phyloP scores from a whole-genome alignment of 352 stramenopile genomes.

The Phytophthora cactorum region DNA sequence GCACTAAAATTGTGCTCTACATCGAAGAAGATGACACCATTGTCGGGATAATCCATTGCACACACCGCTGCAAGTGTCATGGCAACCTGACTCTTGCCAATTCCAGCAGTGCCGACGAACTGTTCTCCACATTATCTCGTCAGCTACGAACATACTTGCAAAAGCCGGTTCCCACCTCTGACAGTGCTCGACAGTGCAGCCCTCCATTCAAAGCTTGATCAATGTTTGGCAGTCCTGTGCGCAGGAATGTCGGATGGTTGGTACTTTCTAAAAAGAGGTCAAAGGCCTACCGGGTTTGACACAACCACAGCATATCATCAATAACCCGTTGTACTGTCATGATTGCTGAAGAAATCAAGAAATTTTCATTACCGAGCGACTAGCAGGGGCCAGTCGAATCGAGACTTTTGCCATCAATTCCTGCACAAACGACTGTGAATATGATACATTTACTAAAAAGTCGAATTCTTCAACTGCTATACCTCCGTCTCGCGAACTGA shows the following conservation, averaged over 20 bases:
- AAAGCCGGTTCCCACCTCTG: slow-evolving; percentile 43
- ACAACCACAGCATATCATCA: slow-evolving; percentile 8
- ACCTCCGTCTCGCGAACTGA: slow-evolving; percentile 70
- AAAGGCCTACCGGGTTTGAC: slow-evolving; percentile 52
- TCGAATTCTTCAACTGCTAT: background rate
- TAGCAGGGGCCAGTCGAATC: slow-evolving; percentile 52
- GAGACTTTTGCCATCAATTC: slow-evolving; percentile 65
- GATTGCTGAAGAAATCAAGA: background rate
- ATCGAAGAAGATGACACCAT: slow-evolving; percentile 72
- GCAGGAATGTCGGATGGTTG: slow-evolving; percentile 70
- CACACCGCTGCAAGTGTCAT: slow-evolving; percentile 82
- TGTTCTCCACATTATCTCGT: slow-evolving; percentile 25
- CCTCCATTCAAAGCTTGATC: slow-evolving; percentile 73
- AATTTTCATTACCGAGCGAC: slow-evolving; percentile 40
- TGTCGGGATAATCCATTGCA: slow-evolving; percentile 64
- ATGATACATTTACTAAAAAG: slow-evolving; percentile 1
- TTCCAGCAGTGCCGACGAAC: slow-evolving; percentile 72
- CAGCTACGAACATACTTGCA: slow-evolving; percentile 14
- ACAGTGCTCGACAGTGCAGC: slow-evolving; percentile 57
- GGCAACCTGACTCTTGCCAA: slow-evolving; percentile 78
- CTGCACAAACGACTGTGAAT: slow-evolving; percentile 32
- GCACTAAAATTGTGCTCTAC: slow-evolving; percentile 77
- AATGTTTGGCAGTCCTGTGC: slow-evolving; percentile 63
- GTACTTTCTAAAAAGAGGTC: slow-evolving; percentile 79
- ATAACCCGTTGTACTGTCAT: background rate